These are phyloP conservation scores for Diplodia mutila DNA, from an alignment of 2,329 filamentous ascomycete species.

Conservation along the genomic window DNA sequence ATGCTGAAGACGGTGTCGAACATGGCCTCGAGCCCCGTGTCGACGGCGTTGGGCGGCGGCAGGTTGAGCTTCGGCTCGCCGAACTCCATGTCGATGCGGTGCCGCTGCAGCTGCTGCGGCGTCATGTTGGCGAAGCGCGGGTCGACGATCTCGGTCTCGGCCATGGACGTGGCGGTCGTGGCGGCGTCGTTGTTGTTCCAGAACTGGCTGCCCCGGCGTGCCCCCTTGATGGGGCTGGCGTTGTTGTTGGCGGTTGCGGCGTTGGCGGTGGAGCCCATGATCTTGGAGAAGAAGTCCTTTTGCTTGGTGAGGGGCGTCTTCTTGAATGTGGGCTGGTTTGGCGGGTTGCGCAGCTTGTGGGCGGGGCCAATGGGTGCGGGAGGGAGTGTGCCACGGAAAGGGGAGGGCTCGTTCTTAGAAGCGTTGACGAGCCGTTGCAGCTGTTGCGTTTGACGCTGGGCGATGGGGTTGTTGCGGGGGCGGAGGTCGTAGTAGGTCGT, in stretches of 20 bases:
- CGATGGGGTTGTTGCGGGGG: slow-evolving; percentile 5
- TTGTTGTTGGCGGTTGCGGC: neutral
- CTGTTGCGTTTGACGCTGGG: slow-evolving; percentile 13
- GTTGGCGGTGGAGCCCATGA: slow-evolving; percentile 27
- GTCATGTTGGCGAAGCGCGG: slow-evolving; percentile 6
- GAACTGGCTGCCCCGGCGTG: neutral
- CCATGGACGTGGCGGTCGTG: neutral
- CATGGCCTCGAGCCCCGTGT: slow-evolving; percentile 31
- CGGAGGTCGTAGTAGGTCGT: slow-evolving; percentile 23
- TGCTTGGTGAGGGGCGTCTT: slow-evolving; percentile 51
- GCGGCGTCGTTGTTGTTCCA: neutral
- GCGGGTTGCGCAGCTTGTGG: slow-evolving; percentile 64
- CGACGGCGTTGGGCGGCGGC: slow-evolving; percentile 25
- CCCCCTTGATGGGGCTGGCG: neutral
- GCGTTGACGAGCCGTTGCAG: slow-evolving; percentile 32
- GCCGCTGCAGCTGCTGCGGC: neutral
- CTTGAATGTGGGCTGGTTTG: slow-evolving; percentile 55
- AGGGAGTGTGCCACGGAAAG: slow-evolving; percentile 73
- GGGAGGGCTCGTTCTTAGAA: slow-evolving; percentile 46
- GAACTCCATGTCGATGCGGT: slow-evolving; percentile 18
- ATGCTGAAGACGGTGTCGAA: slow-evolving; percentile 31
- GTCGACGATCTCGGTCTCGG: slow-evolving; percentile 2
- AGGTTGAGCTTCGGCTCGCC: slow-evolving; percentile 19
- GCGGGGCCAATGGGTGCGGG: slow-evolving; percentile 70
- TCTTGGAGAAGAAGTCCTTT: slow-evolving; percentile 56